phyloP scores from a whole-genome alignment of 352 stramenopile genomes.

The Phytophthora hibernalis region DNA sequence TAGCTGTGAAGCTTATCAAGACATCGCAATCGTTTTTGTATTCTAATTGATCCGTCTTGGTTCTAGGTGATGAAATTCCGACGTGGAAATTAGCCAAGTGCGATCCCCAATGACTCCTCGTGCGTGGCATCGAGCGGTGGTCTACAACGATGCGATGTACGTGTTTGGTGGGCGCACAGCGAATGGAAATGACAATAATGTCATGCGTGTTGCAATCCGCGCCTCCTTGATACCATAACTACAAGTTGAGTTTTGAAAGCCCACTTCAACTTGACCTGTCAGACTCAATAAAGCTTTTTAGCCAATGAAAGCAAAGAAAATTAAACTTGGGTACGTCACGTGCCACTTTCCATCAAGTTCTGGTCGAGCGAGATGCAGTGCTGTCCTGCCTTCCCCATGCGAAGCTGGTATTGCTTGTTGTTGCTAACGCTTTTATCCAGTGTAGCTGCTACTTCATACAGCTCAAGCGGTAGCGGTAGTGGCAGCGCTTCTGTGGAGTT shows the following conservation, averaged over 20 bases:
- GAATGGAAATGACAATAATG: constrained; percentile 55
- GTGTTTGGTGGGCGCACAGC: constrained; percentile 63
- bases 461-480: constrained; percentile 5
- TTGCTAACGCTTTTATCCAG: constrained; percentile 9
- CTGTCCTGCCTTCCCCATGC: not conserved
- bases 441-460: constrained; percentile 1
- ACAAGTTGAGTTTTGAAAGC: not conserved
- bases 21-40: not conserved
- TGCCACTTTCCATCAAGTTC: constrained; percentile 17
- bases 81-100: constrained; percentile 61
- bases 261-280: not conserved
- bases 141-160: constrained; percentile 52
- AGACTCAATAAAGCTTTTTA: not conserved
- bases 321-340: constrained; percentile 4
- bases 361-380: not conserved
- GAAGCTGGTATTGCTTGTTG: not conserved
- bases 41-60: not conserved
- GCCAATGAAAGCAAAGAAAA: constrained; percentile 15
- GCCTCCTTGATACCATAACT: not conserved
- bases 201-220: constrained; percentile 37
- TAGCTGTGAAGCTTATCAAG: not conserved
- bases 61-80: constrained; percentile 40
- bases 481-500: constrained; percentile 12
- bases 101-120: constrained; percentile 48
- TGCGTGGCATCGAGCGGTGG: constrained; percentile 61